These are phyloP conservation scores for Botrytis byssoidea DNA, from an alignment of 2,329 filamentous ascomycete genomes.

Conservation along the genomic window DNA sequence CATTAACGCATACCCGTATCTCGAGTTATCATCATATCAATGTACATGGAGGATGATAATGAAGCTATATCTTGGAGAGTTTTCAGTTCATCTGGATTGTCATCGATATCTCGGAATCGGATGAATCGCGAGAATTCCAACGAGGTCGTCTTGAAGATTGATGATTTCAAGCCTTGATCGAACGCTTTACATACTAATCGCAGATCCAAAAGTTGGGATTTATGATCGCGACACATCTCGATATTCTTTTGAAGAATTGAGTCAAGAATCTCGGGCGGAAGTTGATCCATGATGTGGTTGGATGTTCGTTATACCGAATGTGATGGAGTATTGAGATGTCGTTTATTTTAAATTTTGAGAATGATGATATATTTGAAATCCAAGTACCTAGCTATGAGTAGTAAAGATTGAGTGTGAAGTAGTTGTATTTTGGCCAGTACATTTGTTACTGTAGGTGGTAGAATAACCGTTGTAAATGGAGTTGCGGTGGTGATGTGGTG, in stretches of 20 bases:
- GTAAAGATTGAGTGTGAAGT: neutral
- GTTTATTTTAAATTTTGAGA: neutral
- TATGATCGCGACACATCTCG: constrained; percentile 41
- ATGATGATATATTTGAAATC: neutral
- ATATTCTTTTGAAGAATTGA: constrained; percentile 48
- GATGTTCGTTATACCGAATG: neutral
- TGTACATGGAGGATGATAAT: constrained; percentile 50
- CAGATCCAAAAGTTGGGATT: constrained; percentile 47
- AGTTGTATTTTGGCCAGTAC: neutral
- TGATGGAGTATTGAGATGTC: neutral
- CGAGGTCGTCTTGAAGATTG: constrained; percentile 48
- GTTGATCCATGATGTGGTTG: constrained; percentile 42
- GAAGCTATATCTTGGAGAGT: constrained; percentile 48
- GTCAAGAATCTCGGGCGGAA: constrained; percentile 50
- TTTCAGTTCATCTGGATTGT: constrained; percentile 35
- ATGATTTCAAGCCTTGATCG: constrained; percentile 47
- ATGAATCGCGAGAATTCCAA: constrained; percentile 51
- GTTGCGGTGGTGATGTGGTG: neutral
- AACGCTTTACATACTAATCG: constrained; percentile 52
- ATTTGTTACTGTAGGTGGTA: neutral
- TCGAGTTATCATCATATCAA: constrained; percentile 54
- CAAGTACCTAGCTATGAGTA: neutral
- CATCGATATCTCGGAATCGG: neutral
- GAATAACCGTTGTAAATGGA: neutral
- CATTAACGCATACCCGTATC: constrained; percentile 45